These are phyloP conservation scores for Hygrophila difformis DNA, from an alignment of 257 asterid genomes.

Conservation along the genomic window DNA sequence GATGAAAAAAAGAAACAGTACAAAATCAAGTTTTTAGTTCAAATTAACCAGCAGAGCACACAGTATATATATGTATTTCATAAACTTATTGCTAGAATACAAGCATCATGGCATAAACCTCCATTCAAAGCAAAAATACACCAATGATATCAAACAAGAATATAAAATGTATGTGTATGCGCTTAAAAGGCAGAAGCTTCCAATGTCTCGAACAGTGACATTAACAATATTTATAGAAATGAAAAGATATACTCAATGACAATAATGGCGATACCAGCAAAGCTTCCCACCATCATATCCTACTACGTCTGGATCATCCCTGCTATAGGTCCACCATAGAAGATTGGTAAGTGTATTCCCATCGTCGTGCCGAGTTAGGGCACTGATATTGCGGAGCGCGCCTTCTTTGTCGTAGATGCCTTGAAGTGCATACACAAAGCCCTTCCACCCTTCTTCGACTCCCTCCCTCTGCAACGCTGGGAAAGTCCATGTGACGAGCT, in stretches of 20 bases:
- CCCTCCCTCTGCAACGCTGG: constrained; percentile 78
- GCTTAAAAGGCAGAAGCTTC: too few relatives aligned
- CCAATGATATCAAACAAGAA: too few relatives aligned
- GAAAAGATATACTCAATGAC: constrained; percentile 31
- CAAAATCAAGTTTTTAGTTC: too few relatives aligned
- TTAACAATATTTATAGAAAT: too few relatives aligned
- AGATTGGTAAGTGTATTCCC: constrained; percentile 79
- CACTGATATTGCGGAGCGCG: constrained; percentile 42
- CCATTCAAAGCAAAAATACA: too few relatives aligned
- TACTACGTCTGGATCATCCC: constrained; percentile 35
- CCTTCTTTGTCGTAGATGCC: constrained; percentile 57
- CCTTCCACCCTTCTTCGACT: constrained; percentile 97
- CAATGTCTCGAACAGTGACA: too few relatives aligned
- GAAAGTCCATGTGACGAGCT: constrained; percentile 66
- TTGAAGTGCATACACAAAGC: constrained; percentile 67
- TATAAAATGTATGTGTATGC: too few relatives aligned
- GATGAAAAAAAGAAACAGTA: too few relatives aligned
- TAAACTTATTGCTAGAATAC: too few relatives aligned
- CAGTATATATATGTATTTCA: too few relatives aligned
- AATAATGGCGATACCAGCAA: constrained; percentile 73
- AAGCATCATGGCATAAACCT: too few relatives aligned
- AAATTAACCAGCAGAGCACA: too few relatives aligned
- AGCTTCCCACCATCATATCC: constrained; percentile 29
- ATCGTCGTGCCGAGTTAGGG: constrained; percentile 58
- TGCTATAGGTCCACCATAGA: constrained; percentile 84